These are phyloP conservation scores for Buxus sempervirens DNA, from an alignment of 164 flowering plant genomes.

Conservation along the genomic window DNA sequence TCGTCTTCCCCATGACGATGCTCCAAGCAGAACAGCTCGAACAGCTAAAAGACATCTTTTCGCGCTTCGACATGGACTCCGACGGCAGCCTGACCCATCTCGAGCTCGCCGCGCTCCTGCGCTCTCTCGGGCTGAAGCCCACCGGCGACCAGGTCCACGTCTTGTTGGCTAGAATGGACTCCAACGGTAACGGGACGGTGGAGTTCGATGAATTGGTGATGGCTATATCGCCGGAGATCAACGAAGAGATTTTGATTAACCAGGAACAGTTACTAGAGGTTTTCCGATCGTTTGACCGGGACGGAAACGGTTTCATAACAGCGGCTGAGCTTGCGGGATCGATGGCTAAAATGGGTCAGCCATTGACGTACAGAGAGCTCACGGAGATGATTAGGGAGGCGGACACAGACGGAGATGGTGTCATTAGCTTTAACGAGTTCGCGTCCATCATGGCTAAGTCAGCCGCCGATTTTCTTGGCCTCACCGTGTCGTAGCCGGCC, in stretches of 20 bases:
- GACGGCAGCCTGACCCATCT: constrained; percentile 91
- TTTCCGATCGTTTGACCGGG: constrained; percentile 66
- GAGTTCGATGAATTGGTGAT: constrained; percentile 71
- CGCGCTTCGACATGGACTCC: constrained; percentile 85
- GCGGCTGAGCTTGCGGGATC: constrained; percentile 81
- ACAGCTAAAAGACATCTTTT: constrained; percentile 66
- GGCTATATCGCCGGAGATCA: constrained; percentile 59
- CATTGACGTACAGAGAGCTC: constrained; percentile 62
- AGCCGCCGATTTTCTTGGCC: constrained; percentile 20
- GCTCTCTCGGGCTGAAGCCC: constrained; percentile 78
- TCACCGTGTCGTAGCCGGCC: constrained; percentile 13
- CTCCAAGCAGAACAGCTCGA: constrained; percentile 49
- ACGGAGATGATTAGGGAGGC: constrained; percentile 76
- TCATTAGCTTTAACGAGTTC: constrained; percentile 69
- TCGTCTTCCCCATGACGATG: constrained; percentile 14
- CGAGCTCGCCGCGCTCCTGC: constrained; percentile 84
- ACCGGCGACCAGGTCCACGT: constrained; percentile 65
- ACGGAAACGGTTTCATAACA: constrained; percentile 80
- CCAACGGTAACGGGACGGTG: constrained; percentile 65
- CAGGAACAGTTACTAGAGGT: constrained; percentile 69
- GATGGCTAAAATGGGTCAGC: constrained; percentile 91
- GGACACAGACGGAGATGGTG: constrained; percentile 78
- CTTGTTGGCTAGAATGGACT: constrained; percentile 53
- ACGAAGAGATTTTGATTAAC: constrained; percentile 41
- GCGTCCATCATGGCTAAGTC: constrained; percentile 39